Evolutionary conservation across 1,284 basidiomycete species (phyloP).

Genomic region (Rhodofomes roseus): DNA sequence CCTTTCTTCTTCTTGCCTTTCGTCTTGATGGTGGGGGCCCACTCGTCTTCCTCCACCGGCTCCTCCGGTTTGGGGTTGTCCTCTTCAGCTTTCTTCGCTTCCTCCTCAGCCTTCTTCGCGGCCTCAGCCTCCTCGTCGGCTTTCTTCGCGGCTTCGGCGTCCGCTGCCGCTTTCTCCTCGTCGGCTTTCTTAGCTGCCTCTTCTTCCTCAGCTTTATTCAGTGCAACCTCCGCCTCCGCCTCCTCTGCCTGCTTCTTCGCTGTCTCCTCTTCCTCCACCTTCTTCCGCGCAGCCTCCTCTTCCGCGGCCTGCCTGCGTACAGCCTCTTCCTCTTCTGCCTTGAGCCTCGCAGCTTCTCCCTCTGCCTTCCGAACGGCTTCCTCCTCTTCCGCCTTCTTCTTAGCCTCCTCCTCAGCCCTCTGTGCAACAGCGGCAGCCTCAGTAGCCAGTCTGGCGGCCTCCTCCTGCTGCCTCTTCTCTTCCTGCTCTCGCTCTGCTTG

Average conservation of each 20-base stretch:
- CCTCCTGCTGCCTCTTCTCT: conserved; percentile 8
- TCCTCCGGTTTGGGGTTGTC: conserved; percentile 17
- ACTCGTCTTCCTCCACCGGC: conserved; percentile 13
- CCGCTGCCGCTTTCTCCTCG: conserved; percentile 1
- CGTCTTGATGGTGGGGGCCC: conserved; percentile 3
- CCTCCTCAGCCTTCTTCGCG: conserved; percentile 9
- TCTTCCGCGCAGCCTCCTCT: neutral
- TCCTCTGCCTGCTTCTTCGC: conserved; percentile 10
- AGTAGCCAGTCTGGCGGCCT: conserved; percentile 7
- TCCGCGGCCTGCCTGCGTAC: neutral
- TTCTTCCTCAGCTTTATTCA: neutral
- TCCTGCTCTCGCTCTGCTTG: conserved; percentile 14
- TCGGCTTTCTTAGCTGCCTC: neutral
- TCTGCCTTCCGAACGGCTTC: conserved; percentile 12
- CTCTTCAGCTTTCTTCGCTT: conserved; percentile 14
- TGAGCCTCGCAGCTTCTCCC: conserved; percentile 10
- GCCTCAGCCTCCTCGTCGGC: conserved; percentile 1
- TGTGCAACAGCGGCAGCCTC: conserved; percentile 11
- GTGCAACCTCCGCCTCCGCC: conserved; percentile 1
- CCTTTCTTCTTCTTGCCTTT: conserved; percentile 11
- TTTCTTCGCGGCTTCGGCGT: neutral
- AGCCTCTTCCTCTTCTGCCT: conserved; percentile 3
- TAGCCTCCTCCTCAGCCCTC: conserved; percentile 13
- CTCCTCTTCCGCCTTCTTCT: conserved; percentile 12
- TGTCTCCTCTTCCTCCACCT: conserved; percentile 2